Evolutionary conservation across 2,329 filamentous ascomycete species (phyloP), one percentile per base, ranked within the genome.

Genomic region (Colletotrichum godetiae): DNA sequence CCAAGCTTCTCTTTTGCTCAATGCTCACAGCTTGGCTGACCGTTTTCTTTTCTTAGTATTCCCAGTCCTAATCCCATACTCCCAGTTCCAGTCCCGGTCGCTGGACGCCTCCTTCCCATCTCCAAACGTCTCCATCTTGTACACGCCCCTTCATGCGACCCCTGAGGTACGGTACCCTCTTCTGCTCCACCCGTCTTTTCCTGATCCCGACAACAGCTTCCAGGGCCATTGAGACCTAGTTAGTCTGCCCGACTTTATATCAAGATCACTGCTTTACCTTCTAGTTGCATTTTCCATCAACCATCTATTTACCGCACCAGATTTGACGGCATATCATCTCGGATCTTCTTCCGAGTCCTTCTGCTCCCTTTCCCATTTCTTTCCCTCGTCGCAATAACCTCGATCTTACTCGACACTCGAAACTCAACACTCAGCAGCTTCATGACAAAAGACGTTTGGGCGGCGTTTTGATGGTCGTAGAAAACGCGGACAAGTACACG

Each of bases 111-210:
- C 55, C 24, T 59, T 12, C 61, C 37, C 31, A 61, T 52, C 37
- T 52, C 55, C 67, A 57, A 35, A 42, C 15, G 55, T 22, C 67
- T 42, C 67, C 61, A 60, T 70, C 42, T 35, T 70, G 15, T 37
- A 70, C 67, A 70, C 67, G 53, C 53, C 67, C 67, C 42, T 65
- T 70, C 67, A 66, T 70, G 67, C 55, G 31, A 66, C 67, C 67
- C 67, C 61, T 70, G 67, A 66, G 63, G 42, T 24, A 49, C 22
- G 42, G 65, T 58, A 53, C 27, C 55, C 52, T 52, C 59, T 19
- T 22, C 46, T 55, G 42, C 61, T 66, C 67, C 55, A 59, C 55
- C 29, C 67, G 22, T 52, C 49, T 10, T 56, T 53, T 13, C 12
- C 42, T 49, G 42, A 27, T 49, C 13, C 59, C 33, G 29, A 68